Conservation (phyloP, 2,329 filamentous ascomycete genomes). For the Magnaporthiopsis incrustans region DNA sequence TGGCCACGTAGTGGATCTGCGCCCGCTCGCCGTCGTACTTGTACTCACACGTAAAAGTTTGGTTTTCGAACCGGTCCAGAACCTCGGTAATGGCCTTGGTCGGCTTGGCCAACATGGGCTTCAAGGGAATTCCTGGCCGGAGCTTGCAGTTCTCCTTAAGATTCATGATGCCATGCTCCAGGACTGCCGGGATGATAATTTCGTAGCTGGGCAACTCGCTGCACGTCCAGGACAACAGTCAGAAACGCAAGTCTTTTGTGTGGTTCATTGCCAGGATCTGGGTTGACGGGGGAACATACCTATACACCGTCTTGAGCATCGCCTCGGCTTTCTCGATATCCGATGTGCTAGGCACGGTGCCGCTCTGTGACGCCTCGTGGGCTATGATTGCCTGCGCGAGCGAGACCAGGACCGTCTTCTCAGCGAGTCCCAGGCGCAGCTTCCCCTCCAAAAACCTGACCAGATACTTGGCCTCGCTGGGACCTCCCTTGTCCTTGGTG, state of each 20-base stretch:
- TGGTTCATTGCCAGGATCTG: neutral
- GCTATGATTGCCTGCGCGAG: constrained; percentile 81
- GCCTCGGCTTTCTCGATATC: constrained; percentile 78
- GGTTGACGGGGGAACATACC: constrained; percentile 37
- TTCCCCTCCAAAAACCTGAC: constrained; percentile 93
- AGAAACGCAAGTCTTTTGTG: constrained; percentile 17
- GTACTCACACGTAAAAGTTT: constrained; percentile 96
- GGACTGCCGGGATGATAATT: constrained; percentile 82
- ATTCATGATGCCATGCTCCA: constrained; percentile 77
- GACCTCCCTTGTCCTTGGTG: constrained; percentile 81
- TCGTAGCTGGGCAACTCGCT: constrained; percentile 95
- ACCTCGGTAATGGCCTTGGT: constrained; percentile 98
- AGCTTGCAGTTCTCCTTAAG: constrained; percentile 81
- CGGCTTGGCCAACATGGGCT: constrained; percentile 97
- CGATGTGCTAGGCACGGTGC: constrained; percentile 61
- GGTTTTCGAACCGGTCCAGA: constrained; percentile 88
- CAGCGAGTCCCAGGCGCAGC: constrained; percentile 80
- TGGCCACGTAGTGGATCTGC: constrained; percentile 96
- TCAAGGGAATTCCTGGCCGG: constrained; percentile 86
- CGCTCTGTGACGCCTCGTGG: constrained; percentile 68
- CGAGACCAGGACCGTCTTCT: constrained; percentile 84
- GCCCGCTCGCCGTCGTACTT: constrained; percentile 97
- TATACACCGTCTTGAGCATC: constrained; percentile 84
- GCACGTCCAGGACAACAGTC: constrained; percentile 16
- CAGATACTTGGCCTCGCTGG: constrained; percentile 91